phyloP scores from a whole-genome alignment of 2,329 filamentous ascomycete species.

The Colletotrichum simmondsii region DNA sequence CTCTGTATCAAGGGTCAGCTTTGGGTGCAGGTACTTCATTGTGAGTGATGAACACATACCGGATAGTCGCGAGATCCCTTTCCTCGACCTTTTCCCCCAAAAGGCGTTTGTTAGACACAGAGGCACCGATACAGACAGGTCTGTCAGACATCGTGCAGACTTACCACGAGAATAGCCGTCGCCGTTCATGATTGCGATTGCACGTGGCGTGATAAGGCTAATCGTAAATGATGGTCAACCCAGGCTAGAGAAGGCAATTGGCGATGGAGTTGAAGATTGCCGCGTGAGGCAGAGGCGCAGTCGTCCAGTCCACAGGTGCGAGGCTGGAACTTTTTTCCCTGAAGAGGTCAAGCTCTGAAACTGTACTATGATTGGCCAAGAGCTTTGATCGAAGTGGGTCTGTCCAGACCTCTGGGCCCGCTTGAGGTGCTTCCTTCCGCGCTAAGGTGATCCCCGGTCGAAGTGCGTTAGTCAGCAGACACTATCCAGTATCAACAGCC shows the following conservation, averaged over 20 bases:
- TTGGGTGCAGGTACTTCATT: neutral
- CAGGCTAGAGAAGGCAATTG: neutral
- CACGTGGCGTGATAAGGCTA: slow-evolving; percentile 20
- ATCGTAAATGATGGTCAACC: slow-evolving; percentile 22
- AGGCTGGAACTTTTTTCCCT: slow-evolving; percentile 37
- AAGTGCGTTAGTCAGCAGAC: neutral
- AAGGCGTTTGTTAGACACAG: slow-evolving; percentile 22
- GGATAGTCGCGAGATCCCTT: slow-evolving; percentile 36
- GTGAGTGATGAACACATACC: slow-evolving; percentile 11
- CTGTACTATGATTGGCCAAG: slow-evolving; percentile 6
- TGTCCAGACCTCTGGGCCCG: slow-evolving; percentile 3
- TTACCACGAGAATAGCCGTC: slow-evolving; percentile 36
- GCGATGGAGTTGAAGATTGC: slow-evolving; percentile 25
- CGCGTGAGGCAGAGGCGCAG: slow-evolving; percentile 25
- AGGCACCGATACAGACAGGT: neutral
- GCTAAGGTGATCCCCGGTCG: neutral
- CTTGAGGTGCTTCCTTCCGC: neutral
- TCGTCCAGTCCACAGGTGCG: slow-evolving; percentile 24
- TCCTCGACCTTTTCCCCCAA: slow-evolving; percentile 31
- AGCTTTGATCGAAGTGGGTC: slow-evolving; percentile 9
- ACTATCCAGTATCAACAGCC: neutral
- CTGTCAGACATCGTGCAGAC: neutral
- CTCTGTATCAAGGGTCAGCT: slow-evolving; percentile 32
- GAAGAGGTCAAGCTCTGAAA: slow-evolving; percentile 31
- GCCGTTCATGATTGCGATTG: slow-evolving; percentile 35